Evolutionary conservation across 2,329 filamentous ascomycete genomes (phyloP).

Genomic region (Madurella fahalii): DNA sequence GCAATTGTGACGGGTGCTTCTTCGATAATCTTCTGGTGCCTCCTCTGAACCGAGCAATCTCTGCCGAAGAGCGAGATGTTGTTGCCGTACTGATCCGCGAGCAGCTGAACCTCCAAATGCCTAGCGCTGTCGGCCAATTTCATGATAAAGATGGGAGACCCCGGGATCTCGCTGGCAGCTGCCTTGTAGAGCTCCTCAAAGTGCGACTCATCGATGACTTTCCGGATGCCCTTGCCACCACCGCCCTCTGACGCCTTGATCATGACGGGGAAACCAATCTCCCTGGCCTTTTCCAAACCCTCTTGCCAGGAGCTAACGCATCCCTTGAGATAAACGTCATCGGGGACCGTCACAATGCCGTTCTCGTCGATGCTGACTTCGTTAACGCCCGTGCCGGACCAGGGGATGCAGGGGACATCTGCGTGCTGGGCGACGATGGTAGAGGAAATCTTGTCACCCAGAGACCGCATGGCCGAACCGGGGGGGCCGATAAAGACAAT

Average conservation of each 20-base stretch:
- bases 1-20: slow-evolving; percentile 97
- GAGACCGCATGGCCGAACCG: slow-evolving; percentile 95
- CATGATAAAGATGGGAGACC: slow-evolving; percentile 99
- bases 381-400: slow-evolving; percentile 91
- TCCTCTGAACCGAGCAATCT: slow-evolving; percentile 96
- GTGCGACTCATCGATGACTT: slow-evolving; percentile 78
- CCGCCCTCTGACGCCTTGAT: slow-evolving; percentile 99
- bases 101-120: slow-evolving; percentile 93
- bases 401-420: slow-evolving; percentile 95
- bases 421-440: slow-evolving; percentile 99
- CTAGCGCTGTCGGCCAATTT: slow-evolving; percentile 95
- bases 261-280: slow-evolving; percentile 99
- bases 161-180: slow-evolving; percentile 93
- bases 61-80: slow-evolving; percentile 98
- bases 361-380: slow-evolving; percentile 72
- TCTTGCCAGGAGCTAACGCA: slow-evolving; percentile 89
- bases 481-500: slow-evolving; percentile 99
- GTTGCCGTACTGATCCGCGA: slow-evolving; percentile 99
- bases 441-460: slow-evolving; percentile 99
- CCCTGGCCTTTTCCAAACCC: slow-evolving; percentile 76
- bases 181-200: slow-evolving; percentile 90
- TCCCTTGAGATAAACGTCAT: slow-evolving; percentile 81
- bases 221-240: slow-evolving; percentile 98
- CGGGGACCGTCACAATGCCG: slow-evolving; percentile 88
- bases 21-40: slow-evolving; percentile 99